Evolutionary conservation across 305 asterid species (phyloP).

Genomic region (Solanum hybrid): DNA sequence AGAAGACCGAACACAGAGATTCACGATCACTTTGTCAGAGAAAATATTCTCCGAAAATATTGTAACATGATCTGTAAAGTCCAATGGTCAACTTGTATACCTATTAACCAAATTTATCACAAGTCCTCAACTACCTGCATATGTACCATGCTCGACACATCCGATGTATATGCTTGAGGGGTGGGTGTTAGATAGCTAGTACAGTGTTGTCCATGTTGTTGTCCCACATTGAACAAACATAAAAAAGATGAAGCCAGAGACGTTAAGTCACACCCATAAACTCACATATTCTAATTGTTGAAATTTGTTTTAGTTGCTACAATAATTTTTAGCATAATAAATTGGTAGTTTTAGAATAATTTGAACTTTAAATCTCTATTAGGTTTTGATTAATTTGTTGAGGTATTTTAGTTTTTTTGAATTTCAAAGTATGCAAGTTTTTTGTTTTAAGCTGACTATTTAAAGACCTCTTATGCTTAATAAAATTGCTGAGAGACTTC

Average conservation of each 20-base stretch:
- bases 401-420: not conserved
- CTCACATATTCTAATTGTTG: not conserved
- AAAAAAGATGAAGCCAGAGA: not conserved
- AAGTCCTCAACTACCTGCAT: not conserved
- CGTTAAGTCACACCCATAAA: not conserved
- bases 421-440: not conserved
- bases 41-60: not conserved
- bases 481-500: not conserved
- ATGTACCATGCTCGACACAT: not conserved
- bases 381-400: not conserved
- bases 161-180: not conserved
- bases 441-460: not conserved
- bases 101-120: not conserved
- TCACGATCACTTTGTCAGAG: not conserved
- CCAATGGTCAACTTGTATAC: not conserved
- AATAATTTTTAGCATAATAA: not conserved
- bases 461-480: not conserved
- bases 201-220: not conserved
- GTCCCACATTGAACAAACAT: not conserved
- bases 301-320: not conserved
- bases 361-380: not conserved
- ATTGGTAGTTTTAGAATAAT: not conserved
- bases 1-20: not conserved
- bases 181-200: not conserved
- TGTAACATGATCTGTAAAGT: not conserved